These are phyloP conservation scores for Mycena floridula DNA, from an alignment of 768 basidiomycete species.

Conservation along the genomic window DNA sequence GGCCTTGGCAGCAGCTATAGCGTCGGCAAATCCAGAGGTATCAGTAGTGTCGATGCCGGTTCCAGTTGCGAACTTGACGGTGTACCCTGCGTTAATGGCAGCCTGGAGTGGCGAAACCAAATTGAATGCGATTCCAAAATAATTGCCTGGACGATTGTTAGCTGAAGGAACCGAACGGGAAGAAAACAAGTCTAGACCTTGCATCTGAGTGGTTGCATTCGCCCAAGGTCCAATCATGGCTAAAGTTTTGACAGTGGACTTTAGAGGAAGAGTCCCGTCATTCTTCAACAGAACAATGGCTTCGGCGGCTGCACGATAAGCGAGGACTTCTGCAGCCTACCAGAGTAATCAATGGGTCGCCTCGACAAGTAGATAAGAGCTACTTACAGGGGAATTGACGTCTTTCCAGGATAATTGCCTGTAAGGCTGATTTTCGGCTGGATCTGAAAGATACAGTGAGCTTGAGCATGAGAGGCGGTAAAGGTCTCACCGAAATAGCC, in stretches of 20 bases:
- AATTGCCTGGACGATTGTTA: no score
- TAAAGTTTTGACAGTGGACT: constrained; percentile 35
- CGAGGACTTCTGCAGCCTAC: constrained; percentile 50
- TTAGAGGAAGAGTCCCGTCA: constrained; percentile 43
- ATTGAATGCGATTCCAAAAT: constrained; percentile 48
- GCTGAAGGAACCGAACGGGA: no score
- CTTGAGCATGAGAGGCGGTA: no score
- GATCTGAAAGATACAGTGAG: no score
- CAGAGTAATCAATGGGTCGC: no score
- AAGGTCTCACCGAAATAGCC: no score
- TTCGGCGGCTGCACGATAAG: constrained; percentile 49
- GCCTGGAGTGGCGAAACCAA: constrained; percentile 48
- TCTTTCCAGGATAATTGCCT: no score
- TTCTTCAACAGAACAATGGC: constrained; percentile 60
- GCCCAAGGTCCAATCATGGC: constrained; percentile 58
- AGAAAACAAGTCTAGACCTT: no score
- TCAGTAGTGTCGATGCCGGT: constrained; percentile 33
- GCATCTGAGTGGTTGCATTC: constrained; percentile 49
- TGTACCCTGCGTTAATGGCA: constrained; percentile 40
- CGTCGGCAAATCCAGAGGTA: constrained; percentile 42
- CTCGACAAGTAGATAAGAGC: no score
- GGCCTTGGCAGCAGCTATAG: constrained; percentile 38
- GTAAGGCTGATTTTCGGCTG: constrained; percentile 41
- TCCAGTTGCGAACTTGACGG: constrained; percentile 35
- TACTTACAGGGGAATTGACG: constrained; percentile 39